Evolutionary conservation across 352 stramenopile genomes (phyloP), one percentile per base, ranked within the genome.

Genomic region (Phytophthora sp.): DNA sequence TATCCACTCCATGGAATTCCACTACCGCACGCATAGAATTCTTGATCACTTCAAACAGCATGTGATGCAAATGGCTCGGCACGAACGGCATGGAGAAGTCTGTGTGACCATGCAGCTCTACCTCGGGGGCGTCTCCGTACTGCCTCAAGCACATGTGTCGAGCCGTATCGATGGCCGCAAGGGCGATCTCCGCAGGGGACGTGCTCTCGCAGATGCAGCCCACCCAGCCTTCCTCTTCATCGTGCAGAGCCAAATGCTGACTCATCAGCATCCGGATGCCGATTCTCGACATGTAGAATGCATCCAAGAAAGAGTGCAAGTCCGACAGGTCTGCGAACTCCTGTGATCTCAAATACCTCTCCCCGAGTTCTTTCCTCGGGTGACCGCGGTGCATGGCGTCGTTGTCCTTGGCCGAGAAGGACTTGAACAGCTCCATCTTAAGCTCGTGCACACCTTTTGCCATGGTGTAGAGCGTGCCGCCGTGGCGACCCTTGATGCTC

Each of bases 191-290:
- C 4, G 96, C 97, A 0, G 98, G 97, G 12, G 90, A 98, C 17
- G 97, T 99, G 35, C 89, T 95, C 64, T 96, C 94, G 76, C 95
- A 99, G 69, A 99, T 98, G 61, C 98, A 98, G 38, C 84, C 83
- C 17, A 95, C 87, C 87, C 88, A 96, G 7, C 88, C 88, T 39
- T 86, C 64, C 62, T 96, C 88, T 56, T 94, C 74, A 54, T 98
- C 81, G 59, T 98, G 92, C 11, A 99, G 79, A 11, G 96, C 97
- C 57, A 99, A 84, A 76, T 99, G 99, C 76, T 99, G 98, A 28
- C 97, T 98, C 83, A 99, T 99, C 59, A 99, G 87, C 67, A 99
- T 99, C 5, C 98, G 96, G 66, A 99, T 99, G 37, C 98, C 98
- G 62, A 99, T 99, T 28, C 98, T 84, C 18, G 89, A 98, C 80